A percentile compares a stretch with the other conserved stretches of the same genome.
These are phyloP conservation scores for Mortierella sp. DNA, from an alignment of 371 early-diverging fungal species.

Conservation along the genomic window DNA sequence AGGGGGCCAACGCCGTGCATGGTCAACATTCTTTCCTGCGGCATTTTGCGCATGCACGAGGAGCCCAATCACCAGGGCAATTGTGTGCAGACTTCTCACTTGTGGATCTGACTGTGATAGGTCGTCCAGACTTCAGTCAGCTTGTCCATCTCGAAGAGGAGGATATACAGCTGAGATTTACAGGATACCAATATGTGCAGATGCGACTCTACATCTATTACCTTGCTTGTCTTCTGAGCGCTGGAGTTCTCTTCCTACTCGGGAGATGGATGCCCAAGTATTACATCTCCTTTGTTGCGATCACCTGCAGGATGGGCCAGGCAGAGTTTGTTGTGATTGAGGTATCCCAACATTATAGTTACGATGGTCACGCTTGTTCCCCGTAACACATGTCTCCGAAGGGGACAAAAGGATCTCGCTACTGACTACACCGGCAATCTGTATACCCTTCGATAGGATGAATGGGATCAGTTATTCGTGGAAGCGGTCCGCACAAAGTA, in stretches of 20 bases:
- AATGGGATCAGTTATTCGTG: constrained; percentile 75
- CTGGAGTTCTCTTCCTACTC: constrained; percentile 79
- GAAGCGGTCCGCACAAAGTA: constrained; percentile 65
- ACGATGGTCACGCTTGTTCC: background rate
- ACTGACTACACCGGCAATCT: too few species aligned
- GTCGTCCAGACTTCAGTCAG: constrained; percentile 18
- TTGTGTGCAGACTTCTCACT: too few species aligned
- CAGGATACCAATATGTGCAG: constrained; percentile 69
- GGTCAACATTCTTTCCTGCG: background rate
- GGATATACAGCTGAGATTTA: constrained; percentile 66
- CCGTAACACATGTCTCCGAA: constrained; percentile 7
- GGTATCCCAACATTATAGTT: too few species aligned
- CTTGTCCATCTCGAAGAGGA: constrained; percentile 49
- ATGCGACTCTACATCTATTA: constrained; percentile 65
- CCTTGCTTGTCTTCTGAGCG: constrained; percentile 69
- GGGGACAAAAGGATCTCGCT: background rate
- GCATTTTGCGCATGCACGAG: too few species aligned
- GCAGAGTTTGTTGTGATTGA: constrained; percentile 78
- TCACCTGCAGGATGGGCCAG: constrained; percentile 64
- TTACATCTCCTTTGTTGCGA: constrained; percentile 75
- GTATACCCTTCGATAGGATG: constrained; percentile 59
- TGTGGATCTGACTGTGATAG: too few species aligned
- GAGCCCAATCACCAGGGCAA: too few species aligned
- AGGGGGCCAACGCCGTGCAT: too few species aligned
- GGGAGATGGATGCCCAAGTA: constrained; percentile 87